A percentile compares a stretch with the other conserved stretches of the same genome.
Conservation (phyloP, 2,329 filamentous ascomycete genomes). For the Ophiostoma novo-ulmi region DNA sequence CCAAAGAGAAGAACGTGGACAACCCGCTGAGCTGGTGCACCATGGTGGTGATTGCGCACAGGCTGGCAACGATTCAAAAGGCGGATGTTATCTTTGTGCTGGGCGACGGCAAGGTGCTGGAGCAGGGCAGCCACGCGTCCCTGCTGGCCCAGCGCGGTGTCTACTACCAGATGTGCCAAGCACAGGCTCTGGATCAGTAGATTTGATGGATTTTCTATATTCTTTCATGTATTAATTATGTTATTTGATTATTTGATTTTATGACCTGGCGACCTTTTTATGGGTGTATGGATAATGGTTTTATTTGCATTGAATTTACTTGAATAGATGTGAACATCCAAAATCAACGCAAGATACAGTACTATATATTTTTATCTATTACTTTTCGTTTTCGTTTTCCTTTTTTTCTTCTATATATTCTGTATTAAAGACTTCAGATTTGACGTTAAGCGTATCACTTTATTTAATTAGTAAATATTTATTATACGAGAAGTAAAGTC, state of each 20-base stretch:
- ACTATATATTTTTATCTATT: no score
- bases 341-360: neutral
- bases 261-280: neutral
- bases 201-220: neutral
- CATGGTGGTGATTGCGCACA: constrained; percentile 64
- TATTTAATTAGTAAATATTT: no score
- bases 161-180: constrained; percentile 45
- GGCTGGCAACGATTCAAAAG: constrained; percentile 61
- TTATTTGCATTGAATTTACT: neutral
- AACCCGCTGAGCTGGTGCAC: constrained; percentile 37
- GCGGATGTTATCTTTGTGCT: constrained; percentile 67
- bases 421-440: no score
- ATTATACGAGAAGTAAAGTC: no score
- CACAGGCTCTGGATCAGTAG: constrained; percentile 26
- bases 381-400: no score
- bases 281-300: neutral
- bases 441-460: no score
- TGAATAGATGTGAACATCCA: neutral
- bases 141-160: constrained; percentile 44
- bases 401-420: no score
- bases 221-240: neutral
- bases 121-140: constrained; percentile 54
- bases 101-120: constrained; percentile 57
- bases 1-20: neutral
- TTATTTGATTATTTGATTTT: neutral